These are phyloP conservation scores for Blastobotrys parvus DNA, from an alignment of 805 yeast genomes.

Conservation along the genomic window DNA sequence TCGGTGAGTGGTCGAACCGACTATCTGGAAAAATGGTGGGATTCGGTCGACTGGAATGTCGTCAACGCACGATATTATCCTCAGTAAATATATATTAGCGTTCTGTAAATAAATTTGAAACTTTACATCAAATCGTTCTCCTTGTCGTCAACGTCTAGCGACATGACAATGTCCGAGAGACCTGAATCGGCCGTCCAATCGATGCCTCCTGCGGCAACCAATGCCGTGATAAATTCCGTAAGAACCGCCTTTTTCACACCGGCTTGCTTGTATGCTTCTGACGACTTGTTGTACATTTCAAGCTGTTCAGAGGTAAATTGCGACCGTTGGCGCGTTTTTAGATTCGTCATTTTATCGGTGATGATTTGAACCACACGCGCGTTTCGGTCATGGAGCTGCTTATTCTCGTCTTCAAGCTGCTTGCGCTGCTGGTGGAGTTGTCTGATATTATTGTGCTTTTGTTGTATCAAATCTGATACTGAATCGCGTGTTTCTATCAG, in stretches of 20 bases:
- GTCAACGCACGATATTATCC: constrained; percentile 20
- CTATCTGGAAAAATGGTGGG: constrained; percentile 69
- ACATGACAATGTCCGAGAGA: not conserved
- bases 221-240: constrained; percentile 15
- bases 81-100: not conserved
- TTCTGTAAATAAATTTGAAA: not conserved
- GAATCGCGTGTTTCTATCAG: not conserved
- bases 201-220: constrained; percentile 15
- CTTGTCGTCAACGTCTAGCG: not conserved
- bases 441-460: not conserved
- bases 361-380: not conserved
- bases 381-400: not conserved
- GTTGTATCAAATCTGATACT: not conserved
- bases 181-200: constrained; percentile 16
- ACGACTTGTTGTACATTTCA: constrained; percentile 1
- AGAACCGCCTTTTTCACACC: constrained; percentile 9
- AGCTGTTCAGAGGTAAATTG: constrained; percentile 6
- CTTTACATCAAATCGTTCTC: not conserved
- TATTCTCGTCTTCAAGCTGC: not conserved
- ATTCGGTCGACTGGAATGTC: constrained; percentile 71
- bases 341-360: constrained; percentile 1
- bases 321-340: constrained; percentile 1
- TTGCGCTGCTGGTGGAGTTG: not conserved
- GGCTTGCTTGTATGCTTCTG: constrained; percentile 2
- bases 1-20: constrained; percentile 65